These are phyloP conservation scores for Lactarius pseudohatsudake DNA, from an alignment of 768 basidiomycete genomes.

Conservation along the genomic window DNA sequence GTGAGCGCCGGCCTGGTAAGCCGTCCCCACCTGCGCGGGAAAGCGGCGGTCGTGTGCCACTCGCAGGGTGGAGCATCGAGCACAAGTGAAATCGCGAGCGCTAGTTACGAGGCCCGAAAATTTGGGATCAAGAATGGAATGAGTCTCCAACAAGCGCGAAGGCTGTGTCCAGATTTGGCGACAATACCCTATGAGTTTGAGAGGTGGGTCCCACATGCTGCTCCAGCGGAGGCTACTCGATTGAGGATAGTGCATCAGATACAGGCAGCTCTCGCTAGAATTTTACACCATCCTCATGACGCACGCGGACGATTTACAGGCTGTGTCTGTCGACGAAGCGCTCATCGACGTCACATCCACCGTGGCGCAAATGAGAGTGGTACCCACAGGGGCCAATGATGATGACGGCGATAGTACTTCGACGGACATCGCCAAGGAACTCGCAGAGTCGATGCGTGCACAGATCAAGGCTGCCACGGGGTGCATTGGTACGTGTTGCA, in stretches of 20 bases:
- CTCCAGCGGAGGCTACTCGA: not conserved
- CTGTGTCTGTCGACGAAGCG: slow-evolving; percentile 96
- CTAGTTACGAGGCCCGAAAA: slow-evolving; percentile 88
- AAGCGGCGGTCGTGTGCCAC: slow-evolving; percentile 94
- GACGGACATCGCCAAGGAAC: slow-evolving; percentile 65
- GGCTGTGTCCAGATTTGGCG: slow-evolving; percentile 66
- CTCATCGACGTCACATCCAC: slow-evolving; percentile 81
- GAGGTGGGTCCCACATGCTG: slow-evolving; percentile 42
- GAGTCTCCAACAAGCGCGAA: slow-evolving; percentile 82
- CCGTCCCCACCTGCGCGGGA: slow-evolving; percentile 79
- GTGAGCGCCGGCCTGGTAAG: slow-evolving; percentile 85
- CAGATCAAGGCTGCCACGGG: slow-evolving; percentile 76
- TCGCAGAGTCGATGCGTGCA: slow-evolving; percentile 78
- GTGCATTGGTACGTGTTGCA: slow-evolving; percentile 65
- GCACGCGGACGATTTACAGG: slow-evolving; percentile 88
- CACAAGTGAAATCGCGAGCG: slow-evolving; percentile 93
- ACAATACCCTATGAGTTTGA: slow-evolving; percentile 97
- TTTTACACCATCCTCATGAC: slow-evolving; percentile 94
- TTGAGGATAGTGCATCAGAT: slow-evolving; percentile 47
- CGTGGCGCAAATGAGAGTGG: slow-evolving; percentile 42
- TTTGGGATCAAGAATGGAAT: slow-evolving; percentile 93
- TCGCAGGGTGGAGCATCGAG: slow-evolving; percentile 79
- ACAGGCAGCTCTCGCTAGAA: slow-evolving; percentile 76
- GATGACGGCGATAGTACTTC: slow-evolving; percentile 34
- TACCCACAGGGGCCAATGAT: slow-evolving; percentile 32